Evolutionary conservation across 2,329 filamentous ascomycete genomes (phyloP).

Genomic region (Epichloe elymi): DNA sequence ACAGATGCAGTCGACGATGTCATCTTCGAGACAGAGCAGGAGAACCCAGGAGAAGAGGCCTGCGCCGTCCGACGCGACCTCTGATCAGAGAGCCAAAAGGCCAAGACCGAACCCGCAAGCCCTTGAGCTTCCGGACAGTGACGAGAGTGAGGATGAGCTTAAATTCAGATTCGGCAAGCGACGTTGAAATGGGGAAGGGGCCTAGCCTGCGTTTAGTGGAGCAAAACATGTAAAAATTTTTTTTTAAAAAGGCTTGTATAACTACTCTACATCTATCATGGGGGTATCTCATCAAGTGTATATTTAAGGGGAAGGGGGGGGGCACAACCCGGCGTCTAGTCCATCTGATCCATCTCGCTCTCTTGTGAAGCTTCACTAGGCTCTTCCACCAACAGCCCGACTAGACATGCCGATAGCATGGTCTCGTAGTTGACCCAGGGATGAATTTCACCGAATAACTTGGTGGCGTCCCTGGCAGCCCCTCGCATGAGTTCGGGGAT

Average conservation of each 20-base stretch:
- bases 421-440: constrained; percentile 63
- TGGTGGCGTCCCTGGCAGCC: constrained; percentile 48
- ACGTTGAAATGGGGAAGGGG: constrained; percentile 16
- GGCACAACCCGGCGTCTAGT: constrained; percentile 21
- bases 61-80: constrained; percentile 15
- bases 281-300: constrained; percentile 4
- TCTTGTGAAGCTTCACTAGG: constrained; percentile 21
- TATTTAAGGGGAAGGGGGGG: neutral
- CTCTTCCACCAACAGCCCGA: constrained; percentile 52
- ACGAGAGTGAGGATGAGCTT: constrained; percentile 42
- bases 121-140: constrained; percentile 24
- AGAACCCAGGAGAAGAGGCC: constrained; percentile 20
- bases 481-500: constrained; percentile 56
- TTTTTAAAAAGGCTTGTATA: neutral
- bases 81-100: constrained; percentile 20
- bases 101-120: constrained; percentile 21
- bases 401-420: constrained; percentile 50
- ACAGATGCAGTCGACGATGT: constrained; percentile 16
- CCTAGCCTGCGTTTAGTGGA: neutral
- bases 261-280: neutral
- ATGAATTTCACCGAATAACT: constrained; percentile 53
- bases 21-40: constrained; percentile 13
- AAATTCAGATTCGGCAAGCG: constrained; percentile 43
- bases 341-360: constrained; percentile 47
- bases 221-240: too few relatives aligned